Conservation (phyloP, 176 grass and related monocot genomes). For the Ampelocalamus luodianensis region DNA sequence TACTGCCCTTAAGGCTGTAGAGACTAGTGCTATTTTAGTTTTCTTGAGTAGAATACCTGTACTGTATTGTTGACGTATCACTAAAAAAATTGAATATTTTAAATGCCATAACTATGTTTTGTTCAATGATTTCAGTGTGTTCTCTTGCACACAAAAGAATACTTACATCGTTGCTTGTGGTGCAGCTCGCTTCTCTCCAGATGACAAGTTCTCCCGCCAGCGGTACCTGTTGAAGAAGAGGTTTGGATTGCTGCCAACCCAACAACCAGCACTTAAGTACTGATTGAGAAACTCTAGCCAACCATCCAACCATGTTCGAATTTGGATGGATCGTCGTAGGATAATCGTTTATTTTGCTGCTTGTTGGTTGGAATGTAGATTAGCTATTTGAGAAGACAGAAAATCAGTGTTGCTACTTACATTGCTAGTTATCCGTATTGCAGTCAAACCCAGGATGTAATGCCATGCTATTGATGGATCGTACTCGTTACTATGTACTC, state of each 20-base stretch:
- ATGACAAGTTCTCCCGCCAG: conserved; percentile 83
- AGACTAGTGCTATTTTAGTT: neutral
- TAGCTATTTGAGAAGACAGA: conserved; percentile 7
- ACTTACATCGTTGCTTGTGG: conserved; percentile 19
- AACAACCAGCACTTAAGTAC: conserved; percentile 72
- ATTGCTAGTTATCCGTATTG: neutral
- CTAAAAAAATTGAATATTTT: neutral
- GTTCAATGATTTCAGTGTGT: neutral
- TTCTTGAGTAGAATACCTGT: neutral
- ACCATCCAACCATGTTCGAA: neutral
- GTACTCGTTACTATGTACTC: conserved; percentile 9
- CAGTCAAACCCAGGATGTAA: conserved; percentile 18
- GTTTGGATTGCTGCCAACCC: conserved; percentile 89
- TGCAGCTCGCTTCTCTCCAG: conserved; percentile 94
- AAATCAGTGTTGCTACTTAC: conserved; percentile 14
- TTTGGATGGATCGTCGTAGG: neutral
- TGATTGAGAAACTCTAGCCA: conserved; percentile 31
- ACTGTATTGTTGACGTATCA: neutral
- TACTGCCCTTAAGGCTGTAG: neutral
- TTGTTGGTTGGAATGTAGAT: conserved; percentile 13
- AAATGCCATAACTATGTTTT: neutral
- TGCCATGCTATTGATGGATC: conserved; percentile 1
- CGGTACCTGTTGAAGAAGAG: conserved; percentile 86
- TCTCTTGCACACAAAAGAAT: neutral
- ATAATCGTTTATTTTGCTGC: neutral